These are phyloP conservation scores for Lactarius pseudohatsudake DNA, from an alignment of 768 basidiomycete genomes.

Conservation along the genomic window DNA sequence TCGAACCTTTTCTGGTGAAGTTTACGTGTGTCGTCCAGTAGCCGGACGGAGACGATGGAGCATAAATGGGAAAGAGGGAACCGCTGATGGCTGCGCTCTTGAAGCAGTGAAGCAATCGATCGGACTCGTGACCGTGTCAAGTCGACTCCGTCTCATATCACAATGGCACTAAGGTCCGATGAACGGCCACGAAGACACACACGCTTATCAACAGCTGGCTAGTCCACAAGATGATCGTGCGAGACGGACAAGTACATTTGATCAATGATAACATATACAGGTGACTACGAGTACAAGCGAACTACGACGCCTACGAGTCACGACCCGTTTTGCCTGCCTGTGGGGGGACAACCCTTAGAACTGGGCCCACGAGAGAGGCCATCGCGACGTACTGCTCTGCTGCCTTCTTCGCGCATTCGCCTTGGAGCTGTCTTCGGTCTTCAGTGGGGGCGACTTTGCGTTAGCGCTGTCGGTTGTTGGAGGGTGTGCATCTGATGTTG, in stretches of 20 bases:
- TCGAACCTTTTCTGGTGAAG: not conserved
- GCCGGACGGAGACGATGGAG: not conserved
- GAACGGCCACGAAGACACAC: not conserved
- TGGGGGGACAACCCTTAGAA: constrained; percentile 4
- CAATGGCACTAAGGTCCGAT: not conserved
- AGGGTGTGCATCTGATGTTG: constrained; percentile 5
- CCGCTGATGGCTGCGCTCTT: not conserved
- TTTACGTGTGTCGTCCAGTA: not conserved
- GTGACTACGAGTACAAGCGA: too few relatives aligned
- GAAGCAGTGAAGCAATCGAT: not conserved
- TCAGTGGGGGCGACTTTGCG: not conserved
- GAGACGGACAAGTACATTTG: not conserved
- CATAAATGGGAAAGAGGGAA: not conserved
- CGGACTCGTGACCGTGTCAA: not conserved
- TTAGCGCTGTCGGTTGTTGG: not conserved
- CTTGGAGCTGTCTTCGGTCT: too few relatives aligned
- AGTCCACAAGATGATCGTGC: not conserved
- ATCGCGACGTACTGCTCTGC: constrained; percentile 10
- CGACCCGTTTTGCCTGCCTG: too few relatives aligned
- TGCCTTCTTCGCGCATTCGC: too few relatives aligned
- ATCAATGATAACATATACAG: too few relatives aligned
- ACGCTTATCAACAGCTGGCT: not conserved
- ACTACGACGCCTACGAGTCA: too few relatives aligned
- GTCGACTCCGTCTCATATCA: not conserved
- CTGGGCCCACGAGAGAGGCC: not conserved